Conservation (phyloP, 768 basidiomycete species). For the Pisolithus albus region DNA sequence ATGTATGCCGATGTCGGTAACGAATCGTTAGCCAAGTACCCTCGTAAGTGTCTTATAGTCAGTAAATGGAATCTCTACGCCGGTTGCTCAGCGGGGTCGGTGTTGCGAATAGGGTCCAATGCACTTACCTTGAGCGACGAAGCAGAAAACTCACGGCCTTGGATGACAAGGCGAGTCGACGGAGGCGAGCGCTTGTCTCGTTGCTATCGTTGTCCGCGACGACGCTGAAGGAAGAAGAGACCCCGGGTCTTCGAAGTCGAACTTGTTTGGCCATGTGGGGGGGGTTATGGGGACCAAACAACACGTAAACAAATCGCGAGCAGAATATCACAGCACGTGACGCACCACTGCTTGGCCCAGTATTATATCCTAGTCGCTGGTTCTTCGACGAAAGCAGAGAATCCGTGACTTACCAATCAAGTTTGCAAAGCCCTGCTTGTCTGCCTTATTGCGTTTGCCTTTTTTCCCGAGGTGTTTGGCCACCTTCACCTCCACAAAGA, state of each 20-base stretch:
- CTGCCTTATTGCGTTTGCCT: no score
- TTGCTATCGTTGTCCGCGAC: slow-evolving; percentile 13
- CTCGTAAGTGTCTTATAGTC: slow-evolving; percentile 19
- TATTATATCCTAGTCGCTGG: no score
- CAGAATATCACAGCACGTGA: slow-evolving; percentile 19
- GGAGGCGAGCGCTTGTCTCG: slow-evolving; percentile 15
- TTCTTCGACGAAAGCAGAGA: no score
- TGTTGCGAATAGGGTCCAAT: not conserved
- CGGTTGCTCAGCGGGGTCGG: slow-evolving; percentile 2
- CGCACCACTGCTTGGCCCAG: not conserved
- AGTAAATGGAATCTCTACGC: slow-evolving; percentile 12
- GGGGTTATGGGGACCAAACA: slow-evolving; percentile 11
- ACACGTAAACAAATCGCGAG: slow-evolving; percentile 25
- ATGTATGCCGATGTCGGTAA: slow-evolving; percentile 11
- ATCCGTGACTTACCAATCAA: no score
- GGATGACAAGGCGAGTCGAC: slow-evolving; percentile 15
- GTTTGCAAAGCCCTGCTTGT: no score
- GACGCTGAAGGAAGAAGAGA: slow-evolving; percentile 14
- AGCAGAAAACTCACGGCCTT: slow-evolving; percentile 23
- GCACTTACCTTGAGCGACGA: slow-evolving; percentile 18
- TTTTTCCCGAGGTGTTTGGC: no score
- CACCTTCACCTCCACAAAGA: no score
- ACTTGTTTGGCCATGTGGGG: slow-evolving; percentile 29
- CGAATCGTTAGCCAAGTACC: slow-evolving; percentile 17
- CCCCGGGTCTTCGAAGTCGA: slow-evolving; percentile 19